Conservation (phyloP, 805 yeast genomes). For the Suhomyces prunicola region DNA sequence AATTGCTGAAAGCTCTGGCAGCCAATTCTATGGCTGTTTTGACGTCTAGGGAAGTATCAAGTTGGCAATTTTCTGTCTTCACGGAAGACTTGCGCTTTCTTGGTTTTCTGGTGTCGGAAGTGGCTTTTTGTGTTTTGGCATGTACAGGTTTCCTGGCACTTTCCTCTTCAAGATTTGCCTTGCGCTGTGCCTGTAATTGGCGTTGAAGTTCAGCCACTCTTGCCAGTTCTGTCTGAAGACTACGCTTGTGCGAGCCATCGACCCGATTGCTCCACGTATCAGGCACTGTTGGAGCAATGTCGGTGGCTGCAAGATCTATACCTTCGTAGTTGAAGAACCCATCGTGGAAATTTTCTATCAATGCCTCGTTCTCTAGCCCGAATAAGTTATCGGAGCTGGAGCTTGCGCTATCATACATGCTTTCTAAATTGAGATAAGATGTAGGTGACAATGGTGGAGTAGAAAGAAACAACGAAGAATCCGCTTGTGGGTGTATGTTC, state of each 20-base stretch:
- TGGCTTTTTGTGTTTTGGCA: background rate
- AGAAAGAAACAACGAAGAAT: background rate
- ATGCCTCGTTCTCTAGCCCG: background rate
- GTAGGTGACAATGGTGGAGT: background rate
- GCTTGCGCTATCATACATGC: background rate
- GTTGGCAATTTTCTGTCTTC: background rate
- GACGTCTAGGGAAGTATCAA: background rate
- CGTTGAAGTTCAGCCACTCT: background rate
- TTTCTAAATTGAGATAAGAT: background rate
- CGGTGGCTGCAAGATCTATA: background rate
- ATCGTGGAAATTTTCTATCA: background rate
- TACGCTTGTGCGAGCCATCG: background rate
- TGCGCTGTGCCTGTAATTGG: background rate
- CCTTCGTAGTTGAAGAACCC: slow-evolving; percentile 5
- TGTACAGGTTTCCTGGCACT: background rate
- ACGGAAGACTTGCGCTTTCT: background rate
- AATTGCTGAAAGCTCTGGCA: slow-evolving; percentile 1
- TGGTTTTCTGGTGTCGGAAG: background rate
- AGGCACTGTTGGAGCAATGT: background rate
- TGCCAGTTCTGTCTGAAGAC: background rate
- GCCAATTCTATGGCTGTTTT: slow-evolving; percentile 5
- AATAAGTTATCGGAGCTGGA: background rate
- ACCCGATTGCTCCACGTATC: background rate
- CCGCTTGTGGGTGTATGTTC: background rate
- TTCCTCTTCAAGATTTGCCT: background rate